Percentiles rank a stretch among this genome's conserved stretches.
Evolutionary conservation across 495 filamentous ascomycete genomes (phyloP).

Genomic region (Elasticomyces elasticus): DNA sequence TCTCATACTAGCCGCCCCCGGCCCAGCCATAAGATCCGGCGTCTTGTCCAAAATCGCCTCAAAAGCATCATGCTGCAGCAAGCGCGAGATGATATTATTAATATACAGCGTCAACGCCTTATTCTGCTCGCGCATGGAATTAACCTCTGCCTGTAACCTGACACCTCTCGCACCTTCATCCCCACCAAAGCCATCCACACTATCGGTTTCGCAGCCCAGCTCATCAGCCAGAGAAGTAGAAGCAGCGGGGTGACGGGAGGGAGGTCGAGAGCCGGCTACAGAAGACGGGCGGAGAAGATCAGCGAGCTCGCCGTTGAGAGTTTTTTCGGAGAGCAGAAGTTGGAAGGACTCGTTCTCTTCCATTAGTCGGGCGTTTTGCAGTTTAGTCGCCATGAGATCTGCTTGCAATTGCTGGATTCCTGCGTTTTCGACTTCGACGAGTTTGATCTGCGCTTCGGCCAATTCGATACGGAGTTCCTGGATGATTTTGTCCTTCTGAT

Average conservation of each 20-base stretch:
- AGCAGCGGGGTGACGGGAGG: conserved; percentile 9
- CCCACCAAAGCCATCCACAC: conserved; percentile 37
- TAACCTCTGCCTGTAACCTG: conserved; percentile 68
- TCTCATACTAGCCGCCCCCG: conserved; percentile 18
- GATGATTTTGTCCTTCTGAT: conserved; percentile 94
- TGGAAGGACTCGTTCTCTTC: conserved; percentile 99
- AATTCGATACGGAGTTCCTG: conserved; percentile 84
- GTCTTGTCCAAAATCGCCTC: conserved; percentile 82
- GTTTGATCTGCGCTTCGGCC: conserved; percentile 88
- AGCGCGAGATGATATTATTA: conserved; percentile 92
- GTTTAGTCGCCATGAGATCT: conserved; percentile 74
- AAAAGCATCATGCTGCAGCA: conserved; percentile 88
- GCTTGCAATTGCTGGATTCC: conserved; percentile 83
- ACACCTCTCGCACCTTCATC: conserved; percentile 49
- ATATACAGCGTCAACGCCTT: conserved; percentile 95
- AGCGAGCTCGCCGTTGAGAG: conserved; percentile 79
- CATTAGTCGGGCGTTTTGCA: conserved; percentile 91
- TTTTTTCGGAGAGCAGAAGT: conserved; percentile 82
- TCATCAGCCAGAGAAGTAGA: conserved; percentile 74
- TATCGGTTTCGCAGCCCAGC: conserved; percentile 42
- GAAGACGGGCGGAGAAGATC: conserved; percentile 56
- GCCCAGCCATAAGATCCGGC: conserved; percentile 40
- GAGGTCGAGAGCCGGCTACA: conserved; percentile 21
- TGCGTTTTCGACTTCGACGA: conserved; percentile 87
- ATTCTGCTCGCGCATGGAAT: conserved; percentile 82